Conservation (phyloP, 192 early-diverging fungal genomes). For the Podila epigama region DNA sequence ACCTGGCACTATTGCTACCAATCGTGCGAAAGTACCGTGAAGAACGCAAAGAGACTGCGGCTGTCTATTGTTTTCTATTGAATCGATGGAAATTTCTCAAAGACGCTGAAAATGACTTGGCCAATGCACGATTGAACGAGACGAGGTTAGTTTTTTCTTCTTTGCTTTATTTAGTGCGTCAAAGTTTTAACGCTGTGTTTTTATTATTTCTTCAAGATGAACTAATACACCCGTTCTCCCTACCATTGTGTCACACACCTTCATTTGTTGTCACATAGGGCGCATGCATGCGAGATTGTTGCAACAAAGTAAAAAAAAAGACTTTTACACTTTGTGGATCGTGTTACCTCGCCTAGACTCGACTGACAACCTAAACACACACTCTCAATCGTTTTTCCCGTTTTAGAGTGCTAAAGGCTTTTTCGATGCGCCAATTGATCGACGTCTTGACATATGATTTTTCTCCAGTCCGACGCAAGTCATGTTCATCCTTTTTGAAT, state of each 20-base stretch:
- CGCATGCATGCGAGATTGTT: constrained; percentile 53
- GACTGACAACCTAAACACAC: background rate
- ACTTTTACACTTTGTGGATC: background rate
- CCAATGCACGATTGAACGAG: constrained; percentile 45
- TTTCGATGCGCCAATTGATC: constrained; percentile 41
- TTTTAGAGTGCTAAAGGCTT: constrained; percentile 43
- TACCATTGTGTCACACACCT: background rate
- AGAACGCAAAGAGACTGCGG: constrained; percentile 40
- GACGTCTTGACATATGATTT: constrained; percentile 52
- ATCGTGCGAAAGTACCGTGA: constrained; percentile 46
- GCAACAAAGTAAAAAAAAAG: constrained; percentile 39
- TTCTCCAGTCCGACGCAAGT: constrained; percentile 35
- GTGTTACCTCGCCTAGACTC: background rate
- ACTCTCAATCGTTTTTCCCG: background rate
- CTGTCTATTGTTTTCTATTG: constrained; percentile 41
- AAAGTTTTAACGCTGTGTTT: too few relatives aligned
- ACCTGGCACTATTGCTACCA: constrained; percentile 39
- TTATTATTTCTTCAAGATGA: too few relatives aligned
- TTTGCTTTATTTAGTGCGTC: background rate
- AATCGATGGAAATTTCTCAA: constrained; percentile 49
- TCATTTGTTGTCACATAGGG: constrained; percentile 16
- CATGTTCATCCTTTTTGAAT: too few relatives aligned
- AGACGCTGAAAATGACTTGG: constrained; percentile 38
- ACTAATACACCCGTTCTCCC: too few relatives aligned
- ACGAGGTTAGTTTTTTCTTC: constrained; percentile 20